Base-by-base conservation (phyloP, 2,329 filamentous ascomycete species). In the Alternaria triticimaculans region DNA sequence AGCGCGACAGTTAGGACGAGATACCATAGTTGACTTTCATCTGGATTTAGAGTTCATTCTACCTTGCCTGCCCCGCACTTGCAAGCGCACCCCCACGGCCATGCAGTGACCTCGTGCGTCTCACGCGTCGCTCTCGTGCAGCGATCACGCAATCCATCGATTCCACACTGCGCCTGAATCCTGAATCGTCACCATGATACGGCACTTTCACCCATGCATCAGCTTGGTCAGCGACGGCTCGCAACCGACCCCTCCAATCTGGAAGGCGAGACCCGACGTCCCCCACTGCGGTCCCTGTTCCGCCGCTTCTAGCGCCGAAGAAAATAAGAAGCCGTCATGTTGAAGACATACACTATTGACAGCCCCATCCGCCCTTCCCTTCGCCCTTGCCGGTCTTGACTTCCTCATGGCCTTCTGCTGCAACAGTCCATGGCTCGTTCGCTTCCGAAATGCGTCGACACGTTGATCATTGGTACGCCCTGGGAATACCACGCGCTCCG, bases 381-480 rank as follows among this genome's bases (percentile, higher is more conserved):
- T 49, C 50, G 59, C 53, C 56, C 62, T 54, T 57, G 37, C 57
- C 44, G 51, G 33, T 46, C 58, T 48, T 45, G 49, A 21, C 26
- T 69, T 66, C 71, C 70, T 66, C 72, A 79, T 80, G 76, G 77
- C 75, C 71, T 62, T 69, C 66, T 64, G 65, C 54, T 60, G 61
- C 62, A 72, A 70, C 66, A 73, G 71, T 78, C 75, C 74, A 81
- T 81, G 80, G 79, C 80, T 72, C 67, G 65, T 58, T 67, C 68
- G 63, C 69, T 79, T 63, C 78, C 78, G 60, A 68, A 72, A 73
- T 75, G 70, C 70, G 78, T 81, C 67, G 79, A 81, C 69, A 81
- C 79, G 60, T 77, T 81, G 67, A 78, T 81, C 66, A 76, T 80
- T 65, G 79, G 79, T 80, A 65, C 21, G 65, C 25, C 18, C 1